Conservation (phyloP, 2,329 filamentous ascomycete species). For the Aplosporella prunicola region DNA sequence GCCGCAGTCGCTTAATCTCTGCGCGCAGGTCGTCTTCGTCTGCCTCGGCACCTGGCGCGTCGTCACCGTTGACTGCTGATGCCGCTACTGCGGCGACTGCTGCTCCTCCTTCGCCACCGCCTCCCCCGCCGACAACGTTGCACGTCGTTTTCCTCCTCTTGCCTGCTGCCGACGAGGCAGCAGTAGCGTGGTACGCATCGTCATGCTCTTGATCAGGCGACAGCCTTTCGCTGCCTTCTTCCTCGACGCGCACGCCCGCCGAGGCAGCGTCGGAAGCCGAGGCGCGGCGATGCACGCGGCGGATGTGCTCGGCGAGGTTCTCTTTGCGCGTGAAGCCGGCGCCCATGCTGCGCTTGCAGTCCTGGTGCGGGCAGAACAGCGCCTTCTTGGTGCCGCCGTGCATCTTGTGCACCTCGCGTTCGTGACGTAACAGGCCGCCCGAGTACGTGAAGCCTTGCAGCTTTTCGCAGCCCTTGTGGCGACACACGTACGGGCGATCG, state of each 20-base stretch:
- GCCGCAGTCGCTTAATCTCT: slow-evolving; percentile 33
- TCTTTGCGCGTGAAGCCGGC: slow-evolving; percentile 89
- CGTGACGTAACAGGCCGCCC: slow-evolving; percentile 77
- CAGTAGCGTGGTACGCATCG: neutral
- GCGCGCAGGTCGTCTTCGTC: slow-evolving; percentile 25
- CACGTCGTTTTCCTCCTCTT: slow-evolving; percentile 15
- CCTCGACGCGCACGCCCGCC: neutral
- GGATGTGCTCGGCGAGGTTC: slow-evolving; percentile 87
- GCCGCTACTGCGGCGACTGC: no score
- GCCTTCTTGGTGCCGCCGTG: slow-evolving; percentile 82
- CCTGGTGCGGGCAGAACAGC: slow-evolving; percentile 73
- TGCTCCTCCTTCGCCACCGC: slow-evolving; percentile 19
- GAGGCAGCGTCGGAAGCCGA: slow-evolving; percentile 16
- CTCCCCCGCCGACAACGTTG: slow-evolving; percentile 17
- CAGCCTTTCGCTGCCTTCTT: slow-evolving; percentile 16
- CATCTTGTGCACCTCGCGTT: slow-evolving; percentile 87
- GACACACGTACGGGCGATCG: slow-evolving; percentile 83
- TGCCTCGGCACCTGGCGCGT: slow-evolving; percentile 17
- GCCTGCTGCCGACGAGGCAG: slow-evolving; percentile 16
- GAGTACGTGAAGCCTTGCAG: slow-evolving; percentile 92
- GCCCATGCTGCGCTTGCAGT: slow-evolving; percentile 82
- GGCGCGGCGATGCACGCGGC: slow-evolving; percentile 61
- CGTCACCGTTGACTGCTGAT: slow-evolving; percentile 3
- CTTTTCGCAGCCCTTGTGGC: slow-evolving; percentile 75
- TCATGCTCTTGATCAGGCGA: slow-evolving; percentile 1